A percentile compares a stretch with the other conserved stretches of the same genome.
Conservation (phyloP, 78 protist genomes). For the Reticulomyxa filosa region DNA sequence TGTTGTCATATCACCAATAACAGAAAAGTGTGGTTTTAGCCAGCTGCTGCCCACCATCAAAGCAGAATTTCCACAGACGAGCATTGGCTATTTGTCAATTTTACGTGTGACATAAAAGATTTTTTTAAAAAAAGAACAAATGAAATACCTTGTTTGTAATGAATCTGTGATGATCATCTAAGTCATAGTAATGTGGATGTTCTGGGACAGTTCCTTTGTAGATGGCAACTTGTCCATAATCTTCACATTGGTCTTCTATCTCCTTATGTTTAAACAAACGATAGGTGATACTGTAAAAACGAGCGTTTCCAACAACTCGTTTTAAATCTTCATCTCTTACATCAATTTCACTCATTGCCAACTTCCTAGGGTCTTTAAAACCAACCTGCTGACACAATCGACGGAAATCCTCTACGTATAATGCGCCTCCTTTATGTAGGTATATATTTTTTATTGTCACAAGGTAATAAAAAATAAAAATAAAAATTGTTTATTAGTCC, state of each 20-base stretch:
- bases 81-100: too few species aligned
- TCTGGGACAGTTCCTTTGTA: constrained; percentile 3
- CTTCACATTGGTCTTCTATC: not conserved
- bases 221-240: constrained; percentile 3
- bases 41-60: not conserved
- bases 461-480: too few species aligned
- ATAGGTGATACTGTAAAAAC: constrained; percentile 1
- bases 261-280: not conserved
- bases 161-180: too few species aligned
- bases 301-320: not conserved
- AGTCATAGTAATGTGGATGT: not conserved
- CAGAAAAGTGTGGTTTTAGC: constrained; percentile 1
- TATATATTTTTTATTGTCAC: too few species aligned
- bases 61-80: not conserved
- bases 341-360: not conserved
- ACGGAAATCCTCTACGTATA: not conserved
- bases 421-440: too few species aligned
- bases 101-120: too few species aligned
- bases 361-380: not conserved
- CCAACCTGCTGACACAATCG: not conserved
- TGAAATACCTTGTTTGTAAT: too few species aligned
- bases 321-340: not conserved
- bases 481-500: too few species aligned
- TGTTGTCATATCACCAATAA: too few species aligned
- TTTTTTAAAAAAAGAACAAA: too few species aligned